phyloP scores from a whole-genome alignment of 345 rosid species.

The Leavenworthia alabamica region DNA sequence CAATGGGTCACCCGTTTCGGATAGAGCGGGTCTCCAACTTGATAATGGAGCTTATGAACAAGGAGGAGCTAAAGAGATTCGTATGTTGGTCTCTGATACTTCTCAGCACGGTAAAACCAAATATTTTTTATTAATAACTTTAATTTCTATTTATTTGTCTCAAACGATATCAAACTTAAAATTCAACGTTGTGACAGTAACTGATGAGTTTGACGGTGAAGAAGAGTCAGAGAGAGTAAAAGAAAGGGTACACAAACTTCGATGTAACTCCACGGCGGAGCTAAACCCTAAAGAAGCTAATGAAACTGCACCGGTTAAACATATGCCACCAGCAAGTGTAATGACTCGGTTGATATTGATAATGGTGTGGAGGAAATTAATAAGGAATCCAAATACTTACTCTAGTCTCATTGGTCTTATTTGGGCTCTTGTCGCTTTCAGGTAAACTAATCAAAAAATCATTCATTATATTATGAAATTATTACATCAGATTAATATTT shows the following conservation, averaged over 20 bases:
- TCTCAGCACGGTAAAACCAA: constrained; percentile 56
- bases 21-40: constrained; percentile 56
- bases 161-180: neutral
- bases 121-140: constrained; percentile 24
- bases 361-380: constrained; percentile 94
- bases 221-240: constrained; percentile 46
- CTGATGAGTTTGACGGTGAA: constrained; percentile 38
- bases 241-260: constrained; percentile 42
- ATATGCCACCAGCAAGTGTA: constrained; percentile 92
- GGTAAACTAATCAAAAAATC: constrained; percentile 22
- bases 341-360: constrained; percentile 82
- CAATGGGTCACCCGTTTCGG: constrained; percentile 90
- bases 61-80: constrained; percentile 75
- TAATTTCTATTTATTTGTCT: neutral
- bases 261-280: constrained; percentile 62
- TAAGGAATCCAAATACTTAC: constrained; percentile 90
- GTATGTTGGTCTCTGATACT: constrained; percentile 68
- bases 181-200: constrained; percentile 1
- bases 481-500: neutral
- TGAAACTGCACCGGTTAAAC: constrained; percentile 35
- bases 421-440: constrained; percentile 79
- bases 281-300: constrained; percentile 55
- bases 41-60: constrained; percentile 42
- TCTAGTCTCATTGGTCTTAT: constrained; percentile 83
- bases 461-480: neutral